Evolutionary conservation across 805 yeast species (phyloP), one percentile per base, ranked within the genome.

Genomic region (Candida oleophila): DNA sequence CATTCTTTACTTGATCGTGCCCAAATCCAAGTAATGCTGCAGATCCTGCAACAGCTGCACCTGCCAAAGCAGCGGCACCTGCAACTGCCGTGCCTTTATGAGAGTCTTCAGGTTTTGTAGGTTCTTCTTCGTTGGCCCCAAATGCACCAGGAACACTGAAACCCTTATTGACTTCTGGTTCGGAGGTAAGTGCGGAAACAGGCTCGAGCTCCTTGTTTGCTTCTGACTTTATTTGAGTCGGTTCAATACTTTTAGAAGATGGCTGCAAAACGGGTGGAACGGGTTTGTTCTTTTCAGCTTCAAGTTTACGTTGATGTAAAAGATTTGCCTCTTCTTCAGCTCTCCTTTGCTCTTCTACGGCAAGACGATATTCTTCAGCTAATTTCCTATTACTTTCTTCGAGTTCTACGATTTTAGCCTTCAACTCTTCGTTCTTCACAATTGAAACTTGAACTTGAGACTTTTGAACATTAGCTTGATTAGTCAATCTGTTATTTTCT

Each of bases 391-490:
- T 59, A 9, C 55, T 25, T 7, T 47, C 53, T 43, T 64, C 65
- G 14, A 60, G 42, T 32, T 68, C 72, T 1, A 49, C 43, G 8
- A 71, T 53, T 37, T 63, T 52, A 28, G 49, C 43, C 50, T 63
- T 64, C 43, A 70, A 57, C 36, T 73, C 76, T 43, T 72, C 67
- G 44, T 71, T 66, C 56, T 74, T 73, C 21, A 71, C 71, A 52
- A 86, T 76, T n/a, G 78, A 69, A 3, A 86, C 81, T 36, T 80
- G 83, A 42, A 85, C 74, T 61, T 90, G 96, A 37, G 85, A 83
- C 46, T 80, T 73, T 55, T 80, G 80, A 36, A 89, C 88, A 38
- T 84, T 77, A 18, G 77, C 73, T 54, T 86, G 71, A 44, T 86
- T 85, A 46, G 74, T 73, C 28, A 87, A 81, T 55, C 83, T 85